Evolutionary conservation across 768 basidiomycete species (phyloP).

Genomic region (Leccinum disarticulatum): DNA sequence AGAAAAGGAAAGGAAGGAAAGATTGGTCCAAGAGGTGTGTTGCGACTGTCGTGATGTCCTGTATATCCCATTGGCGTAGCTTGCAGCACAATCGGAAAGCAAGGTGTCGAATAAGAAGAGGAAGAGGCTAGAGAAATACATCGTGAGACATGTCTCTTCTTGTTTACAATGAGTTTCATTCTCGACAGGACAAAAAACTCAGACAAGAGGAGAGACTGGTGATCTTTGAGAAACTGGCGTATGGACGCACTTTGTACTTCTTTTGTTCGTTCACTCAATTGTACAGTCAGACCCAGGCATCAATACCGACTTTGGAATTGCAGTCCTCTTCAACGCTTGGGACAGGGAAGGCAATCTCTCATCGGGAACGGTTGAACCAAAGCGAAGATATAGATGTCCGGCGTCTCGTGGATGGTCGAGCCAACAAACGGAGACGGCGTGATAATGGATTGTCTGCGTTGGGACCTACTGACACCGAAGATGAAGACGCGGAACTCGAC

Average conservation of each 20-base stretch:
- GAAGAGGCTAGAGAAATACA: slow-evolving; percentile 89
- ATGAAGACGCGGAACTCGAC: slow-evolving; percentile 36
- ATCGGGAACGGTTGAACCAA: slow-evolving; percentile 57
- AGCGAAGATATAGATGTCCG: slow-evolving; percentile 60
- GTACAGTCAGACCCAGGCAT: slow-evolving; percentile 73
- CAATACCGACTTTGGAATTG: slow-evolving; percentile 57
- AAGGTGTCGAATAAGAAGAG: slow-evolving; percentile 84
- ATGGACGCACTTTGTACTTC: slow-evolving; percentile 25
- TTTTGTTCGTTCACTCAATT: slow-evolving; percentile 11
- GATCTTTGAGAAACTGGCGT: slow-evolving; percentile 84
- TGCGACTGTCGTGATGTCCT: background rate
- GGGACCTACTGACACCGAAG: slow-evolving; percentile 28
- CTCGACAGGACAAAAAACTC: slow-evolving; percentile 78
- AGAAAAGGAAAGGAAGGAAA: slow-evolving; percentile 58
- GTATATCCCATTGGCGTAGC: slow-evolving; percentile 17
- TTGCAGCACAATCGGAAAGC: slow-evolving; percentile 52
- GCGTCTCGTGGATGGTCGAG: slow-evolving; percentile 47
- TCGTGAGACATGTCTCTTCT: slow-evolving; percentile 49
- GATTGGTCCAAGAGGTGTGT: slow-evolving; percentile 60
- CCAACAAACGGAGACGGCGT: slow-evolving; percentile 50
- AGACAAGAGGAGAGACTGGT: slow-evolving; percentile 82
- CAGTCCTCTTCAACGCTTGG: slow-evolving; percentile 85
- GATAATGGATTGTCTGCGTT: slow-evolving; percentile 25
- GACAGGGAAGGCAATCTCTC: slow-evolving; percentile 62
- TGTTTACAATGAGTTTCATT: background rate